These are phyloP conservation scores for Mrakia gelida DNA, from an alignment of 768 basidiomycete genomes.

Conservation along the genomic window DNA sequence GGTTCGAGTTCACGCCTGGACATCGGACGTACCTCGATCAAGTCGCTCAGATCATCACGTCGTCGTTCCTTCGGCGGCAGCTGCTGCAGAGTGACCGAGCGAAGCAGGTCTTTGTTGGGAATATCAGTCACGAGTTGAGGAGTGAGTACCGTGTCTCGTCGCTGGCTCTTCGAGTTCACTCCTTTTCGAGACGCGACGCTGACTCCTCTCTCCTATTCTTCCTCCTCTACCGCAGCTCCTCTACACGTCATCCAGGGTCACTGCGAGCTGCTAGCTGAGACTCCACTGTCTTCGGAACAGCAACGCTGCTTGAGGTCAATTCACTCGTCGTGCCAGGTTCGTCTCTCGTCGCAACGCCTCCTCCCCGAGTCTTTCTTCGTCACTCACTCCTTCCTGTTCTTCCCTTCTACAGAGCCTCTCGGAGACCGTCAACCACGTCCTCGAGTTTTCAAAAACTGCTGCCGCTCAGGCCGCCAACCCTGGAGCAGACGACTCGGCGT, in stretches of 20 bases:
- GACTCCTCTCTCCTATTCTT: not conserved
- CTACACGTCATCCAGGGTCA: not conserved
- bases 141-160: not conserved
- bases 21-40: not conserved
- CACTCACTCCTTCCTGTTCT: not conserved
- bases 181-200: not conserved
- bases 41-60: not conserved
- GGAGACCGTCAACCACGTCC: constrained; percentile 11
- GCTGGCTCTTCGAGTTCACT: not conserved
- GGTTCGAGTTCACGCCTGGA: not conserved
- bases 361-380: not conserved
- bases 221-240: not conserved
- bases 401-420: not conserved
- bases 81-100: constrained; percentile 1
- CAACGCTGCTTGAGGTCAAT: not conserved
- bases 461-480: not conserved
- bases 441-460: not conserved
- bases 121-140: not conserved
- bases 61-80: not conserved
- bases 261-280: constrained; percentile 2
- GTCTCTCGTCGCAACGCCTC: not conserved
- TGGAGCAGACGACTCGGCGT: not conserved
- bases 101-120: not conserved
- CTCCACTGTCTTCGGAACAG: not conserved
- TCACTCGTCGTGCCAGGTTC: not conserved